phyloP scores from a whole-genome alignment of 495 filamentous ascomycete genomes.

The Umbilicaria muhlenbergii region DNA sequence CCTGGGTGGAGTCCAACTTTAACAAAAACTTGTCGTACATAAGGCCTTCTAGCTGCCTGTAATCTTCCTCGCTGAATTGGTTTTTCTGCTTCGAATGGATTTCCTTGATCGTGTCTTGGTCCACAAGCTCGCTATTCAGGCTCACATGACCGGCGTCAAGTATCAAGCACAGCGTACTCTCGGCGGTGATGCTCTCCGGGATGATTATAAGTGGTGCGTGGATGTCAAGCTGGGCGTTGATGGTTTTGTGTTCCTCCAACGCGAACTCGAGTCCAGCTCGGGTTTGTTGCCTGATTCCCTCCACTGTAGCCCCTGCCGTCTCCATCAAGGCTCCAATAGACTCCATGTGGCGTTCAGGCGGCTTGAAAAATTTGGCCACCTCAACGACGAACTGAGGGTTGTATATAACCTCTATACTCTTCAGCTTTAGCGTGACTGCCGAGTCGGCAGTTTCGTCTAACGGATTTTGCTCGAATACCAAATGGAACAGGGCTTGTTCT shows the following conservation, averaged over 20 bases:
- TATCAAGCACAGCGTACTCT: slow-evolving; percentile 73
- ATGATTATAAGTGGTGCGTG: slow-evolving; percentile 94
- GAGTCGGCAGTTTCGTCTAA: slow-evolving; percentile 84
- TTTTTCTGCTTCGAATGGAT: slow-evolving; percentile 83
- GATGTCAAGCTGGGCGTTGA: slow-evolving; percentile 89
- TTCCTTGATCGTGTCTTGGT: slow-evolving; percentile 72
- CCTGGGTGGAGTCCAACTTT: slow-evolving; percentile 83
- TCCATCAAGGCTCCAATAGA: slow-evolving; percentile 90
- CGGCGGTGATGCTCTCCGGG: slow-evolving; percentile 73
- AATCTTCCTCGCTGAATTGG: slow-evolving; percentile 77
- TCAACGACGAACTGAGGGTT: slow-evolving; percentile 86
- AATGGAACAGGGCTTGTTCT: slow-evolving; percentile 73
- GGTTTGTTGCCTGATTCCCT: slow-evolving; percentile 87
- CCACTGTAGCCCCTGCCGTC: slow-evolving; percentile 84
- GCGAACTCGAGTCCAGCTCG: slow-evolving; percentile 91
- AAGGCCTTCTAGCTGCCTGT: slow-evolving; percentile 66
- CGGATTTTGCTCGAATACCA: slow-evolving; percentile 88
- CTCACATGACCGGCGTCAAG: slow-evolving; percentile 92
- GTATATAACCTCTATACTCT: slow-evolving; percentile 92
- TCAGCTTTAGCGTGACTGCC: slow-evolving; percentile 76
- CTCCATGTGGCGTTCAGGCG: slow-evolving; percentile 94
- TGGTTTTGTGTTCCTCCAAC: slow-evolving; percentile 90
- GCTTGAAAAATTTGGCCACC: slow-evolving; percentile 85
- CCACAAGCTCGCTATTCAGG: slow-evolving; percentile 83
- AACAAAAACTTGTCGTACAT: slow-evolving; percentile 94